Conservation (phyloP, 805 yeast species). For the Metschnikowia baotianmanensis region DNA sequence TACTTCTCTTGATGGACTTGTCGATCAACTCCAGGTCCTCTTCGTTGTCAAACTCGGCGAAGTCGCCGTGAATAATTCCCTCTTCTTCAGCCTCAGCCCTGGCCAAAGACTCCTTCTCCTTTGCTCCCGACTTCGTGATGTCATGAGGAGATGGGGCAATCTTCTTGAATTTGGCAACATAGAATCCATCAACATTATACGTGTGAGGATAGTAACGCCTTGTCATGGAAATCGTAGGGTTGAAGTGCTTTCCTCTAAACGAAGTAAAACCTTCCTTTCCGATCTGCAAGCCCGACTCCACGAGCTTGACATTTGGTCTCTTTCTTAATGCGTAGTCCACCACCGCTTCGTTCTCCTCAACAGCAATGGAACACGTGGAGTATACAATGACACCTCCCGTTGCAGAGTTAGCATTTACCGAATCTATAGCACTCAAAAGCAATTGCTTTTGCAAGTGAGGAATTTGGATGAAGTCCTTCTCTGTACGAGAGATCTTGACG, state of each 20-base stretch:
- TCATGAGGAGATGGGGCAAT: slow-evolving; percentile 83
- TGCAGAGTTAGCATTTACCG: slow-evolving; percentile 88
- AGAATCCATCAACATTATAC: slow-evolving; percentile 97
- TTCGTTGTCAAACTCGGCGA: slow-evolving; percentile 74
- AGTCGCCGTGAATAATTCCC: slow-evolving; percentile 81
- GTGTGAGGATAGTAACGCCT: slow-evolving; percentile 98
- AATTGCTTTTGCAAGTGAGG: slow-evolving; percentile 97
- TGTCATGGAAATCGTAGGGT: slow-evolving; percentile 71
- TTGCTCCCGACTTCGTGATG: slow-evolving; percentile 81
- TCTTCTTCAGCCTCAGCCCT: slow-evolving; percentile 79
- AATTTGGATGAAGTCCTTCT: slow-evolving; percentile 92
- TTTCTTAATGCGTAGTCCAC: slow-evolving; percentile 97
- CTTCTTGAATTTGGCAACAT: slow-evolving; percentile 94
- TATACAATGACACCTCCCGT: slow-evolving; percentile 94
- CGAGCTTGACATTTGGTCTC: slow-evolving; percentile 93
- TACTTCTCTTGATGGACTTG: slow-evolving; percentile 60
- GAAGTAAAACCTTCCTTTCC: slow-evolving; percentile 96
- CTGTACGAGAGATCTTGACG: slow-evolving; percentile 90
- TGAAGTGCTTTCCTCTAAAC: slow-evolving; percentile 89
- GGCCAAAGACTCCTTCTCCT: slow-evolving; percentile 79
- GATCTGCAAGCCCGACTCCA: slow-evolving; percentile 86
- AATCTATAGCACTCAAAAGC: slow-evolving; percentile 90
- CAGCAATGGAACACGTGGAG: slow-evolving; percentile 97
- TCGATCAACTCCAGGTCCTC: slow-evolving; percentile 73
- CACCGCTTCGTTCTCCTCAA: slow-evolving; percentile 97